Conservation (phyloP, 192 early-diverging fungal genomes). For the Pecoramyces ruminantium region DNA sequence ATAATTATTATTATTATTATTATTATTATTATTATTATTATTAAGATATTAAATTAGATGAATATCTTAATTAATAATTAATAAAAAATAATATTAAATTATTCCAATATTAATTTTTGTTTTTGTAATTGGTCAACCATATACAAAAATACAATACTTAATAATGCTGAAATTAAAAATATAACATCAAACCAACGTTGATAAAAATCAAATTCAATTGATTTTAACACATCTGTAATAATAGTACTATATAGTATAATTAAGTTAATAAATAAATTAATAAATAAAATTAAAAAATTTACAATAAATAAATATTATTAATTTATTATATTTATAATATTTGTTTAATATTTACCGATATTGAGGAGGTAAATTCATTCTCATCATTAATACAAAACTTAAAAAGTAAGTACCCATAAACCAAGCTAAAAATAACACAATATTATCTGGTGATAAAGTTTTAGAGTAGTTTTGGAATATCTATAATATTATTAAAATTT, state of each 20-base stretch:
- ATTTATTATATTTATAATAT: neutral
- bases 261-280: too few relatives aligned
- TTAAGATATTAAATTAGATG: too few relatives aligned
- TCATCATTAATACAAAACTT: constrained; percentile 81
- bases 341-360: constrained; percentile 34
- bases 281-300: neutral
- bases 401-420: constrained; percentile 89
- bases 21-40: too few relatives aligned
- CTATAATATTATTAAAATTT: too few relatives aligned
- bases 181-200: constrained; percentile 89
- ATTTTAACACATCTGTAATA: constrained; percentile 59
- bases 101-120: neutral
- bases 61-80: too few relatives aligned
- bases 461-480: constrained; percentile 51
- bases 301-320: neutral
- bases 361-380: constrained; percentile 66
- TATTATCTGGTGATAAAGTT: constrained; percentile 52
- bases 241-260: constrained; percentile 44
- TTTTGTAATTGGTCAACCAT: neutral
- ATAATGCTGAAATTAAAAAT: constrained; percentile 63
- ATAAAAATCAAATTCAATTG: constrained; percentile 79
- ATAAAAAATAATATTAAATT: too few relatives aligned
- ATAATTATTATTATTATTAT: too few relatives aligned
- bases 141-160: constrained; percentile 24
- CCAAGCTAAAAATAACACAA: constrained; percentile 65